Conservation (phyloP, 805 yeast species). For the Starmerella ratchasimensis region DNA sequence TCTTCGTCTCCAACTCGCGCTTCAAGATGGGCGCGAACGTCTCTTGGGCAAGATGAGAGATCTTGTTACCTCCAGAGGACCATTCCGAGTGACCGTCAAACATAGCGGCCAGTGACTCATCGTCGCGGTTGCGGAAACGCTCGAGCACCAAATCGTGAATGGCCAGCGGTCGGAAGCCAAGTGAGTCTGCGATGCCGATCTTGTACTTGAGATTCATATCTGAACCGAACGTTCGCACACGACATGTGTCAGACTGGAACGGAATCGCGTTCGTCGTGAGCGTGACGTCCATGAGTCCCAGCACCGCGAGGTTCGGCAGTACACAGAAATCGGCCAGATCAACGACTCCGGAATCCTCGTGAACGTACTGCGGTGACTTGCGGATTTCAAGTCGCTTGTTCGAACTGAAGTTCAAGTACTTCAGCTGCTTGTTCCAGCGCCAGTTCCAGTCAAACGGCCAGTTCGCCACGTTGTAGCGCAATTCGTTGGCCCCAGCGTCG, state of each 20-base stretch:
- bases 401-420: slow-evolving; percentile 79
- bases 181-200: slow-evolving; percentile 82
- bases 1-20: slow-evolving; percentile 43
- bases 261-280: slow-evolving; percentile 79
- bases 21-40: slow-evolving; percentile 54
- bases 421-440: slow-evolving; percentile 67
- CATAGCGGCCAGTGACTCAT: slow-evolving; percentile 66
- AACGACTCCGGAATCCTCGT: slow-evolving; percentile 10
- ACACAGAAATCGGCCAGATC: slow-evolving; percentile 53
- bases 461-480: slow-evolving; percentile 84
- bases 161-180: slow-evolving; percentile 56
- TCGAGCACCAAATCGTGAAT: slow-evolving; percentile 78
- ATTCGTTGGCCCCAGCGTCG: slow-evolving; percentile 81
- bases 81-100: slow-evolving; percentile 60
- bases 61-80: slow-evolving; percentile 30
- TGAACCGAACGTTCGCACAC: slow-evolving; percentile 84
- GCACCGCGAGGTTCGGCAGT: slow-evolving; percentile 50
- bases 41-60: slow-evolving; percentile 61
- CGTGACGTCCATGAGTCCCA: slow-evolving; percentile 93
- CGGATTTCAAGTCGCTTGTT: slow-evolving; percentile 79
- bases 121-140: slow-evolving; percentile 70
- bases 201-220: slow-evolving; percentile 53
- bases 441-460: slow-evolving; percentile 98
- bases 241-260: slow-evolving; percentile 66
- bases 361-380: slow-evolving; percentile 31